These are phyloP conservation scores for Cercophora samala DNA, from an alignment of 495 filamentous ascomycete genomes.

Conservation along the genomic window DNA sequence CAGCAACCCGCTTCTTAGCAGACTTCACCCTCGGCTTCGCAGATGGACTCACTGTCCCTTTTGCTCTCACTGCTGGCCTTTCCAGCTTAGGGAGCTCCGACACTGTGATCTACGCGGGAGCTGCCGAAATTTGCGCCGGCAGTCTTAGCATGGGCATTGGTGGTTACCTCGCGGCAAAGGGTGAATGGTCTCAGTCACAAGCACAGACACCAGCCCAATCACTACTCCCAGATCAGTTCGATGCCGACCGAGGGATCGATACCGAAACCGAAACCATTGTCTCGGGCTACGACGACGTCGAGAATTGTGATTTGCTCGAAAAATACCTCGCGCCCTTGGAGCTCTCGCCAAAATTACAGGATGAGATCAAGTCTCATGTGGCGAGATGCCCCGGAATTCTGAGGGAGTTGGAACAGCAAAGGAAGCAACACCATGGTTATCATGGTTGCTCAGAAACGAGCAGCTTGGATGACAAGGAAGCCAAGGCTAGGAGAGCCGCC, in stretches of 20 bases:
- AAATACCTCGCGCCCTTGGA: slow-evolving; percentile 6
- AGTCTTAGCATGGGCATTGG: slow-evolving; percentile 65
- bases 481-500: neutral
- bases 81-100: slow-evolving; percentile 53
- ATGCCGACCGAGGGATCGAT: neutral
- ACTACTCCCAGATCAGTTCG: neutral
- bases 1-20: slow-evolving; percentile 4
- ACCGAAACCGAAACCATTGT: neutral
- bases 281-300: neutral
- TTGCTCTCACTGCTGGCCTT: slow-evolving; percentile 57
- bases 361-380: neutral
- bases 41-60: slow-evolving; percentile 60
- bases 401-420: neutral
- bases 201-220: neutral
- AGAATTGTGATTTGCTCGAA: neutral
- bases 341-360: neutral
- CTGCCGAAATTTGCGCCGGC: slow-evolving; percentile 64
- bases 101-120: slow-evolving; percentile 60
- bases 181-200: slow-evolving; percentile 29
- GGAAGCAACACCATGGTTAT: neutral
- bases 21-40: slow-evolving; percentile 56
- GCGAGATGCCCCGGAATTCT: slow-evolving; percentile 2
- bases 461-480: neutral
- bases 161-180: slow-evolving; percentile 54
- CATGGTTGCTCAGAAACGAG: neutral